These are phyloP conservation scores for Cladosporium velox DNA, from an alignment of 2,329 filamentous ascomycete genomes.

Conservation along the genomic window DNA sequence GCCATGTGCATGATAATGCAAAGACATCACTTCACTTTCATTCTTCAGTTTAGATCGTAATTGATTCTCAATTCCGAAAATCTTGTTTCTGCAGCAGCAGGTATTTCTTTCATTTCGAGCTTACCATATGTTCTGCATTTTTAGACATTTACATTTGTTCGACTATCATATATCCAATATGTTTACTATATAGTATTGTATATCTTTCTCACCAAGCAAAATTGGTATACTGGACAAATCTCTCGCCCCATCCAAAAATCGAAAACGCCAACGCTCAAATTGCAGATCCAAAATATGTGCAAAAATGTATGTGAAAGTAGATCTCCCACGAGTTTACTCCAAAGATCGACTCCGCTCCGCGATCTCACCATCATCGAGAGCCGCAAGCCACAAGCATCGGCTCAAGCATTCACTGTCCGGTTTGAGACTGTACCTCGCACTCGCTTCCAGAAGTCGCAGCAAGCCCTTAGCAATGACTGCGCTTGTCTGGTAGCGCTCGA, in stretches of 20 bases:
- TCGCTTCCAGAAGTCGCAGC: constrained; percentile 75
- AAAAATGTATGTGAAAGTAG: neutral
- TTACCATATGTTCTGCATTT: neutral
- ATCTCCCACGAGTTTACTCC: constrained; percentile 23
- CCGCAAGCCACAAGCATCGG: constrained; percentile 82
- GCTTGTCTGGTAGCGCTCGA: constrained; percentile 75
- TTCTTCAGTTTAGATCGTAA: neutral
- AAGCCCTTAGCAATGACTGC: constrained; percentile 79
- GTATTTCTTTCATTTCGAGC: neutral
- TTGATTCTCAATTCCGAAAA: neutral
- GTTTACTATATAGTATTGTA: neutral
- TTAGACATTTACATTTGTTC: neutral
- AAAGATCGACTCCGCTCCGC: constrained; percentile 33
- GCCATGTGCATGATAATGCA: neutral
- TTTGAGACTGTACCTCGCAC: constrained; percentile 71
- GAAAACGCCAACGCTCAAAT: constrained; percentile 8
- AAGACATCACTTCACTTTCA: neutral
- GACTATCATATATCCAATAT: neutral
- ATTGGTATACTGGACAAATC: neutral
- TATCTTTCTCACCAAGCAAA: neutral
- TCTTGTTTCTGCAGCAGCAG: neutral
- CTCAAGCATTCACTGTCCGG: constrained; percentile 76
- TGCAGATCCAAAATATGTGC: neutral
- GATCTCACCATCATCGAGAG: constrained; percentile 75
- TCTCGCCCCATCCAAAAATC: neutral